Evolutionary conservation across 139 green algal species (phyloP), one percentile per base, ranked within the genome.

Genomic region (Chloropicon primus): DNA sequence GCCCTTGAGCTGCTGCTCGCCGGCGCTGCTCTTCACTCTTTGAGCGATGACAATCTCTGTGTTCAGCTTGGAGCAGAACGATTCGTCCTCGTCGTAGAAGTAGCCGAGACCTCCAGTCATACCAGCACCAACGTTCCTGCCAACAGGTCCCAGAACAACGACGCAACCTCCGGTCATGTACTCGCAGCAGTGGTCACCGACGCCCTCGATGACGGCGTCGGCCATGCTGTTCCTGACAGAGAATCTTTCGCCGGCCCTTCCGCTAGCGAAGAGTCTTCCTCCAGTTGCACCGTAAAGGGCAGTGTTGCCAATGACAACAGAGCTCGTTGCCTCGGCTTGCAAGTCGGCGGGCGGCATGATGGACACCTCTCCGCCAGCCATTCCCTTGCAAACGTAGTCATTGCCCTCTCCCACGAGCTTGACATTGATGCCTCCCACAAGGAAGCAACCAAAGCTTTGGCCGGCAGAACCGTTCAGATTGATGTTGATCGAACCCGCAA

Each of bases 381-480:
- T 99, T 84, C 94, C 90, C 90, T 99, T 99, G 85, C 95, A 88
- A 17, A 99, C 95, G 79, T 98, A 98, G 87, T 99, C 95, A 83
- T 99, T 99, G 77, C 92, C 94, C 92, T 99, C 95, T 21, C 95
- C 95, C 5, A 89, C 84, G 54, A 99, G 88, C 26, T 86, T 85
- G 25, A 94, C 53, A 24, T 85, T 76, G 82, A 90, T 84, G 27
- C 86, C 86, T 3, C 41, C 54, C 5, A 77, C 74, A 21, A 96
- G 53, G 83, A 97, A 97, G 78, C 87, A 92, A 27, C 82, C 92
- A 78, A 97, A 97, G 22, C 91, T 96, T 86, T 97, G 93, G 2
- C 93, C 93, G 77, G 77, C 74, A 10, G 86, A 89, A 73, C 91
- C 92, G 0, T 78, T 83, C 22, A 99, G 87, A 26, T 86, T 84